These are phyloP conservation scores for Cucumis cinereus DNA, from an alignment of 306 rosid genomes.

Conservation along the genomic window DNA sequence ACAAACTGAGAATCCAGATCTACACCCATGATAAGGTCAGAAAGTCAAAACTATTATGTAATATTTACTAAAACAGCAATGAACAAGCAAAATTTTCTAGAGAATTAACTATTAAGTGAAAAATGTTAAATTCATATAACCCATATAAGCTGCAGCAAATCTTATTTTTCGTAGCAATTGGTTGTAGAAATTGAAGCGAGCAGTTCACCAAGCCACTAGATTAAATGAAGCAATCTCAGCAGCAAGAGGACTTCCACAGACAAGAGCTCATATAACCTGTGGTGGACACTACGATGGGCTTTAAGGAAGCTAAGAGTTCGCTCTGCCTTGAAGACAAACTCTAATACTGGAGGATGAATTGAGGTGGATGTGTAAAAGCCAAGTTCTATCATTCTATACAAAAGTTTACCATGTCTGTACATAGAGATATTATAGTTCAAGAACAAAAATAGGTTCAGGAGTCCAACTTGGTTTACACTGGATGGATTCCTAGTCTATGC, in stretches of 20 bases:
- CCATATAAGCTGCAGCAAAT: conserved; percentile 10
- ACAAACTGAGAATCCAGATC: conserved; percentile 49
- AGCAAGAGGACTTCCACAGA: conserved; percentile 37
- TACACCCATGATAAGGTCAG: conserved; percentile 61
- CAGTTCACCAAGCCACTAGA: conserved; percentile 41
- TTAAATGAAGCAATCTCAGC: conserved; percentile 59
- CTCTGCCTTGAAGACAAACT: not conserved
- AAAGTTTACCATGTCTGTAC: not conserved
- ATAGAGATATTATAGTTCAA: not conserved
- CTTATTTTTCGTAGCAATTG: not conserved
- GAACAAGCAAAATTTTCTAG: not conserved
- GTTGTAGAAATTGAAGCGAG: conserved; percentile 50
- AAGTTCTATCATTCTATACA: not conserved
- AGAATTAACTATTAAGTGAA: not conserved
- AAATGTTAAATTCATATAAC: not conserved
- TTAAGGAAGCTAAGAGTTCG: not conserved
- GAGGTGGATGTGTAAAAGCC: not conserved
- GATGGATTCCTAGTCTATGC: not conserved
- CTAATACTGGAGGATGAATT: not conserved
- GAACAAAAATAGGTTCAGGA: not conserved
- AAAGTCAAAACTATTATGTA: not conserved
- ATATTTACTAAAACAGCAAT: not conserved
- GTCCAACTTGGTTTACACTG: not conserved
- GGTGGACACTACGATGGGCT: conserved; percentile 49
- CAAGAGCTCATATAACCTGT: conserved; percentile 52